Percentiles rank a stretch among this genome's conserved stretches.
Evolutionary conservation across 1,284 basidiomycete species (phyloP).

Genomic region (Abortiporus biennis): DNA sequence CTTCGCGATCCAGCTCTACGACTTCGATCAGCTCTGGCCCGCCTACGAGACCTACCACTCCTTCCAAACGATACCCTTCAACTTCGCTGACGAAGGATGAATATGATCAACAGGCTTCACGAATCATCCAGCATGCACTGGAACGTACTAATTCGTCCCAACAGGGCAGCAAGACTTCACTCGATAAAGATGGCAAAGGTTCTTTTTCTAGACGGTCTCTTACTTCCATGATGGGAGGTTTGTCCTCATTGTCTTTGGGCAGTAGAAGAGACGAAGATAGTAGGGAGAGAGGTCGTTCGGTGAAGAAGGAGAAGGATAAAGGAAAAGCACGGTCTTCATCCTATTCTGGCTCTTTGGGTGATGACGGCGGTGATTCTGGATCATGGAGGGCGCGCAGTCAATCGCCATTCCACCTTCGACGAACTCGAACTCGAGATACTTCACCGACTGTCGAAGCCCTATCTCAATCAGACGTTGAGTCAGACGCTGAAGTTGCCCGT

Average conservation of each 20-base stretch:
- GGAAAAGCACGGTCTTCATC: constrained; percentile 47
- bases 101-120: constrained; percentile 35
- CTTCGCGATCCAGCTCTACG: constrained; percentile 21
- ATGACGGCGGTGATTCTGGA: constrained; percentile 24
- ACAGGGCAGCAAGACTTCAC: constrained; percentile 17
- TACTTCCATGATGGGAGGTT: constrained; percentile 64
- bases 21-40: constrained; percentile 24
- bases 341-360: constrained; percentile 23
- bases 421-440: constrained; percentile 50
- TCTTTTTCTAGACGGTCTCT: constrained; percentile 60
- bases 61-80: constrained; percentile 24
- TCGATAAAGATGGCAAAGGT: constrained; percentile 24
- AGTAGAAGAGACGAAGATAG: constrained; percentile 40
- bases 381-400: constrained; percentile 54
- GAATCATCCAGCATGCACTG: constrained; percentile 37
- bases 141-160: constrained; percentile 42
- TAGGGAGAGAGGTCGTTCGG: constrained; percentile 48
- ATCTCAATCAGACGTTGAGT: constrained; percentile 60
- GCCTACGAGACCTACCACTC: constrained; percentile 26
- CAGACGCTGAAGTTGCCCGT: constrained; percentile 40
- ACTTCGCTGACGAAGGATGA: constrained; percentile 32
- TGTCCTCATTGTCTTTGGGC: constrained; percentile 54
- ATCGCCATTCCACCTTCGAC: constrained; percentile 65
- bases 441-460: constrained; percentile 72
- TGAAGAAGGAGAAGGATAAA: constrained; percentile 27